Evolutionary conservation across 148 eudicot species (phyloP), one percentile per base, ranked within the genome.

Genomic region (Silene uniflora): DNA sequence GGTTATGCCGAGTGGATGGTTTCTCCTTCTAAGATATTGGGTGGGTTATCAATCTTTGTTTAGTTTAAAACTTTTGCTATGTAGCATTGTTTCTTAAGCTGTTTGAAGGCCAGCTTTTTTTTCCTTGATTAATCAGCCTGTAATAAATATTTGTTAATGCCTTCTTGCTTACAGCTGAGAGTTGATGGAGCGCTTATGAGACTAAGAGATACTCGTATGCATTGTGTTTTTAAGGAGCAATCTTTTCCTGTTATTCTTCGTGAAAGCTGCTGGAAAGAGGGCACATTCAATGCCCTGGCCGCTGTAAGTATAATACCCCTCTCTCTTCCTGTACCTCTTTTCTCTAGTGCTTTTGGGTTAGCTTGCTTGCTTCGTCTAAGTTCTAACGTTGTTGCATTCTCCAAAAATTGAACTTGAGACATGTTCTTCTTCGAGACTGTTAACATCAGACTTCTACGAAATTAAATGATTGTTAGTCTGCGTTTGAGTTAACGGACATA

Each of bases 121-220:
- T 19, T 52, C 56, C 24, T 71, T 4, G 2, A 6, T 47, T 29
- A 16, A 19, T 60, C 13, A 25, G 13, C 52, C 52, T 61, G 54
- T 17, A 25, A 44, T 68, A 29, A 17, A 74, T 49, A 27, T n/a
- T 16, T 46, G 39, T n/a, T 54, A n/a, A 62, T 75, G 77, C 16
- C 78, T 74, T 77, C 22, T 75, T 66, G 72, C 75, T 78, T 82
- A 72, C 85, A 95, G 99, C 94, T 95, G 64, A 87, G 99, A 86
- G 97, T 91, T 82, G 96, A 89, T 84, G 96, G 99, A 19, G 96
- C 82, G 73, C 92, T 95, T 68, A 87, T 92, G 99, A 86, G 99
- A 85, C 84, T 92, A 77, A 91, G 97, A 76, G 98, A 95, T 69
- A 92, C 91, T 35, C 93, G 97, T 65, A 79, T 95, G 87, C 90